These are phyloP conservation scores for Luzula sylvatica DNA, from an alignment of 176 grass and related monocot species.

Conservation along the genomic window DNA sequence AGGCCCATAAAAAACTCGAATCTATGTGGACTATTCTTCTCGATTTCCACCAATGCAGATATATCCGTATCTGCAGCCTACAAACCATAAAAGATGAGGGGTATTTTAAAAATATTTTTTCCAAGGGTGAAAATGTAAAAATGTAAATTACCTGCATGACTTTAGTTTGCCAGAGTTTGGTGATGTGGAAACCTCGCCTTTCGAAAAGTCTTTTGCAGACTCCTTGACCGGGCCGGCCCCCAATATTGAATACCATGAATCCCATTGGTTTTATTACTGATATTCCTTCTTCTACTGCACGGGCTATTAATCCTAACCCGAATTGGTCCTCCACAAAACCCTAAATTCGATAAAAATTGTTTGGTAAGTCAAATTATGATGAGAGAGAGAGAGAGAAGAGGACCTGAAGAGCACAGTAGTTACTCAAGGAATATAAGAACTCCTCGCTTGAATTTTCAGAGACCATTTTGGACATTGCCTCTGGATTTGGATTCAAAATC, in stretches of 20 bases:
- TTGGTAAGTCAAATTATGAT: too few species aligned
- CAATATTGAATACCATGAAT: constrained; percentile 95
- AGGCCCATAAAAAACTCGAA: constrained; percentile 99
- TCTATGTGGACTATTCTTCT: constrained; percentile 90
- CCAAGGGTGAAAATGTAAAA: background rate
- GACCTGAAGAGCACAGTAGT: constrained; percentile 99
- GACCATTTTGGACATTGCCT: constrained; percentile 96
- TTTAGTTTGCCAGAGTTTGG: constrained; percentile 98
- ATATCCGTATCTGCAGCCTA: constrained; percentile 97
- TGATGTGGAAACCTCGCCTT: constrained; percentile 79
- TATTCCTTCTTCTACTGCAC: constrained; percentile 98
- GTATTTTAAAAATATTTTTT: too few species aligned
- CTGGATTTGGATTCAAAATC: constrained; percentile 99
- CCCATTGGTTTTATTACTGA: constrained; percentile 93
- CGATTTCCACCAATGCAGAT: constrained; percentile 95
- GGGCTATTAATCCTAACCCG: constrained; percentile 91
- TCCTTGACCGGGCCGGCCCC: constrained; percentile 93
- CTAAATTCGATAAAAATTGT: constrained; percentile 24
- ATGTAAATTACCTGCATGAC: constrained; percentile 79
- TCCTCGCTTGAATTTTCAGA: constrained; percentile 95
- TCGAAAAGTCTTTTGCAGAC: constrained; percentile 81
- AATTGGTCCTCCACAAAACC: constrained; percentile 98
- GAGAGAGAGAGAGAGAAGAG: constrained; percentile 1
- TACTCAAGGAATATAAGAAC: constrained; percentile 89
- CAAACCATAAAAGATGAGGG: too few species aligned